A percentile compares a stretch with the other conserved stretches of the same genome.
Evolutionary conservation across 2,329 filamentous ascomycete genomes (phyloP).

Genomic region (Thelonectria olida): DNA sequence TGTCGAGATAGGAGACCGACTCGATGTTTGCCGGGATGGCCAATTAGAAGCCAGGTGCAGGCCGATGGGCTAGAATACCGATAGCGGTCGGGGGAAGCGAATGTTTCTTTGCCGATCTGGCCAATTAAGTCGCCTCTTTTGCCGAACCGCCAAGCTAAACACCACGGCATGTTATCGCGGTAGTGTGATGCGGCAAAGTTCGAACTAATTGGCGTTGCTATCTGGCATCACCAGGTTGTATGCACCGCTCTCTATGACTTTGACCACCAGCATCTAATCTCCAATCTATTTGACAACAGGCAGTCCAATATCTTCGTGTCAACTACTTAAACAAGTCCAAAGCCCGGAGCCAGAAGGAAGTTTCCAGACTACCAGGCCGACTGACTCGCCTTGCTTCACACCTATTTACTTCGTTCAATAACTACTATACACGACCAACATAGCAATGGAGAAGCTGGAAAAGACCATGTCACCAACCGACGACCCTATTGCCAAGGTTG

Average conservation of each 20-base stretch:
- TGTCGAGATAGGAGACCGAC: neutral
- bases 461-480: constrained; percentile 6
- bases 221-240: neutral
- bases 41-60: constrained; percentile 22
- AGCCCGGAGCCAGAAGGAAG: neutral
- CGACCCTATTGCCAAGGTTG: constrained; percentile 22
- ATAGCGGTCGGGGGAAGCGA: neutral
- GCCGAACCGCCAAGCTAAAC: constrained; percentile 13
- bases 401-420: neutral
- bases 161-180: constrained; percentile 15
- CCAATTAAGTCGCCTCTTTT: constrained; percentile 14
- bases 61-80: neutral
- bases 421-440: neutral
- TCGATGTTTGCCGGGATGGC: constrained; percentile 19
- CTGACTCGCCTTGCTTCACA: neutral
- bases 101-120: constrained; percentile 22
- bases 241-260: neutral
- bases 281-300: no score
- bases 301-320: neutral
- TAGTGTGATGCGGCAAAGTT: neutral
- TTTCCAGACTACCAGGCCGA: neutral
- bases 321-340: neutral
- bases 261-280: no score
- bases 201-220: neutral
- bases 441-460: constrained; percentile 21